Evolutionary conservation across 2,329 filamentous ascomycete species (phyloP).

Genomic region (Nemania abortiva): DNA sequence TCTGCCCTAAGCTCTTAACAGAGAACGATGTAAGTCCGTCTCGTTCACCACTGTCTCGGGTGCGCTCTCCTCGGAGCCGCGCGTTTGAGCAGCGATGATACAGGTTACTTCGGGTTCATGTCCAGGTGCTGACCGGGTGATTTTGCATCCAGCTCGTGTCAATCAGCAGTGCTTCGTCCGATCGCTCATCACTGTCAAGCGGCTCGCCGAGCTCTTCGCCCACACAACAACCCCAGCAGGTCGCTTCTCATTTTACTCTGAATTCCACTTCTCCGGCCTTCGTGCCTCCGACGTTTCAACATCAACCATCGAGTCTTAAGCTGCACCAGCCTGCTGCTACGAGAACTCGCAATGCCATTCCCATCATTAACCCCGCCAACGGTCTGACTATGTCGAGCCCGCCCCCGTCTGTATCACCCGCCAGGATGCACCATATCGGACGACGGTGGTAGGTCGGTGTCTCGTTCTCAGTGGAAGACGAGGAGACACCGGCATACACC

Average conservation of each 20-base stretch:
- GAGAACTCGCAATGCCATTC: slow-evolving; percentile 92
- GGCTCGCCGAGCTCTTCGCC: slow-evolving; percentile 93
- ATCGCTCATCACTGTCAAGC: slow-evolving; percentile 94
- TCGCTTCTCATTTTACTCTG: slow-evolving; percentile 81
- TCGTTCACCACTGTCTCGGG: slow-evolving; percentile 14
- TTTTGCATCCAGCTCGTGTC: slow-evolving; percentile 78
- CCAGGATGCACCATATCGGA: slow-evolving; percentile 69
- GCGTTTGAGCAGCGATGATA: slow-evolving; percentile 8
- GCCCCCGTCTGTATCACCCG: slow-evolving; percentile 76
- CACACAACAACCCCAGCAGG: slow-evolving; percentile 85
- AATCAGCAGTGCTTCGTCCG: slow-evolving; percentile 88
- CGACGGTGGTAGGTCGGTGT: slow-evolving; percentile 65
- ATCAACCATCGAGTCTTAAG: slow-evolving; percentile 77
- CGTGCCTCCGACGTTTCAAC: slow-evolving; percentile 74
- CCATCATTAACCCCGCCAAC: slow-evolving; percentile 95
- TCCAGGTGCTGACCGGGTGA: slow-evolving; percentile 30
- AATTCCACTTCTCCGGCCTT: slow-evolving; percentile 76
- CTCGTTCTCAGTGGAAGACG: slow-evolving; percentile 54
- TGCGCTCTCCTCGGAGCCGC: slow-evolving; percentile 15
- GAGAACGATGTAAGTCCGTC: slow-evolving; percentile 84
- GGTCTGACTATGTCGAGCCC: slow-evolving; percentile 90
- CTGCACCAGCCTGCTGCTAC: slow-evolving; percentile 91
- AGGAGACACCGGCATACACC: slow-evolving; percentile 51
- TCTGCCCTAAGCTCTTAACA: slow-evolving; percentile 91
- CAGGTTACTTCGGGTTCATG: slow-evolving; percentile 10